phyloP scores from a whole-genome alignment of 768 basidiomycete species.

The Pleurotus platypus region DNA sequence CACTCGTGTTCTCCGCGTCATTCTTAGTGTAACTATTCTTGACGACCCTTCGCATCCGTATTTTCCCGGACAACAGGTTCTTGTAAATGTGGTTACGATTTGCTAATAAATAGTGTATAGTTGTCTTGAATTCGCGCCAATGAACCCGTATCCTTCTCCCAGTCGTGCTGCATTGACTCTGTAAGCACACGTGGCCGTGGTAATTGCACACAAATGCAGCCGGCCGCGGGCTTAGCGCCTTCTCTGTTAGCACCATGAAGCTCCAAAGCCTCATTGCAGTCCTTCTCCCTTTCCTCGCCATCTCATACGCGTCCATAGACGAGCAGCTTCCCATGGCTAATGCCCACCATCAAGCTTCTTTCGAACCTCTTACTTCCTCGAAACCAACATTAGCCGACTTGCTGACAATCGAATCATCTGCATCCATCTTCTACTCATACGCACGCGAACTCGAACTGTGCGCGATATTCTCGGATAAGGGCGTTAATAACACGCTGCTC shows the following conservation, averaged over 20 bases:
- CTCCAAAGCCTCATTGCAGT: slow-evolving; percentile 26
- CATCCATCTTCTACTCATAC: slow-evolving; percentile 84
- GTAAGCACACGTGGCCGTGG: no score
- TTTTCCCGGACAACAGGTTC: background rate
- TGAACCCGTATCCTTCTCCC: no score
- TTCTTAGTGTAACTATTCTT: background rate
- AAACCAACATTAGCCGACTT: slow-evolving; percentile 69
- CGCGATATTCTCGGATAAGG: slow-evolving; percentile 37
- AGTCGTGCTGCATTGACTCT: no score
- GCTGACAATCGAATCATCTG: slow-evolving; percentile 69
- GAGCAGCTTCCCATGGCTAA: slow-evolving; percentile 31
- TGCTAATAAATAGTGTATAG: no score
- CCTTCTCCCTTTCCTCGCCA: slow-evolving; percentile 24
- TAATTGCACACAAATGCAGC: no score
- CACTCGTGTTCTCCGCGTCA: background rate
- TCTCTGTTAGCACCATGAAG: slow-evolving; percentile 23
- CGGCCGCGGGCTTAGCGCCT: no score
- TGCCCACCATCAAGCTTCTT: slow-evolving; percentile 5
- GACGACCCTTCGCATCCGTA: background rate
- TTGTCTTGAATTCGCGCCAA: no score
- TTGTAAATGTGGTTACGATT: background rate
- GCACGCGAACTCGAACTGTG: slow-evolving; percentile 70
- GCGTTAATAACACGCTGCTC: slow-evolving; percentile 53
- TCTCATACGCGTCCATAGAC: slow-evolving; percentile 23
- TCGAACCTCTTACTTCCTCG: slow-evolving; percentile 34